Evolutionary conservation across 345 rosid species (phyloP), one percentile per base, ranked within the genome.

Genomic region (Syzygium oleosum): DNA sequence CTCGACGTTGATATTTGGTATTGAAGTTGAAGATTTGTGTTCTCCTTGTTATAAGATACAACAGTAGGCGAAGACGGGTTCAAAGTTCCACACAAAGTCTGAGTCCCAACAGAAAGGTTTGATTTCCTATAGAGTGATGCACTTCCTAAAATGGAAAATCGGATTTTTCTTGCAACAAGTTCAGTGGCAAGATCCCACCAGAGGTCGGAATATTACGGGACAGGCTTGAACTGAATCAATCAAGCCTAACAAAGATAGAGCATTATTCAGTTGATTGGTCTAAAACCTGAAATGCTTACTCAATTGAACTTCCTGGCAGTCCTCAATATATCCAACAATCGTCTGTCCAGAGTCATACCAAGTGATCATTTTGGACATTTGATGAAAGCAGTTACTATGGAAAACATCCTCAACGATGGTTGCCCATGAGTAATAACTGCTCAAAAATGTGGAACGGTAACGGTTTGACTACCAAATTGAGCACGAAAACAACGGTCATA

Each of bases 261-360:
- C 21, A 31, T 68, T 34, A 11, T 31, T 17, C 80, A 19, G 23
- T 68, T 34, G 46, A 68, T 68, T 34, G 23, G 80, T 68, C 38
- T 13, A 46, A 2, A 9, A 2, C 80, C 46, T 68, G 6, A 34
- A 34, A 41, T 15, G 80, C 49, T 34, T 65, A 15, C 1, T 16
- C 6, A 34, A 3, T 68, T 17, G 34, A 0, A 61, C 73, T 59
- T 0, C 4, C 15, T 27, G 65, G 34, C 34, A 61, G 73, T 27
- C 73, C 7, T 61, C 73, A 61, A 61, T 61, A 13, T n/a, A 61
- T 31, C 73, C n/a, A 61, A n/a, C 34, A 0, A 13, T 61, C 34
- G 2, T 0, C 19, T n/a, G 34, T 61, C 73, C 34, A 16, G 17
- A 59, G 34, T 61, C 34, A 27, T 59, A n/a, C 34, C 73, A 61